Evolutionary conservation across 371 early-diverging fungal genomes (phyloP).

Genomic region (Mucor sp.): DNA sequence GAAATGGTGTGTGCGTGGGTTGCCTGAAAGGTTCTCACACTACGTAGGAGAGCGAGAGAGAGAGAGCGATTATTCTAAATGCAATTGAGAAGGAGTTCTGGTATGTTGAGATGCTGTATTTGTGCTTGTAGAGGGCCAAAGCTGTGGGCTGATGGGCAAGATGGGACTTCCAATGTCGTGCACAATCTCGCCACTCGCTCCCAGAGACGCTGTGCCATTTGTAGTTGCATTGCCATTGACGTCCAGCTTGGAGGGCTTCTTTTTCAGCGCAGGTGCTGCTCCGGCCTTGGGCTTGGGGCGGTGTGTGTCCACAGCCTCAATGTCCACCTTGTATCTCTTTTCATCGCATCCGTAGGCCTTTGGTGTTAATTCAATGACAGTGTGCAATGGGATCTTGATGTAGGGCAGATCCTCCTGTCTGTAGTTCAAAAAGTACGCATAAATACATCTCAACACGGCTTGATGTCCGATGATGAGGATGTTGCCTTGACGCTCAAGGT

Average conservation of each 20-base stretch:
- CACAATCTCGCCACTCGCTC: constrained; percentile 50
- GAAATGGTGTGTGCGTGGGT: neutral
- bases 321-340: constrained; percentile 82
- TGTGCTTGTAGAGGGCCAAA: constrained; percentile 5
- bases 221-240: neutral
- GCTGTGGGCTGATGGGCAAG: constrained; percentile 27
- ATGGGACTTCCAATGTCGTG: constrained; percentile 24
- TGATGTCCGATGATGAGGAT: constrained; percentile 96
- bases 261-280: constrained; percentile 4
- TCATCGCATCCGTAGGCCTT: constrained; percentile 95
- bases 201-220: constrained; percentile 5
- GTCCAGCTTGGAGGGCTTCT: constrained; percentile 10
- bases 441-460: constrained; percentile 92
- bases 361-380: constrained; percentile 92
- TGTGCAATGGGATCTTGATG: constrained; percentile 95
- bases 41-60: no score
- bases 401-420: constrained; percentile 94
- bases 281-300: constrained; percentile 56
- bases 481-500: constrained; percentile 94
- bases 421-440: constrained; percentile 92
- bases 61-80: neutral
- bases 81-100: neutral
- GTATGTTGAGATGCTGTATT: neutral
- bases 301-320: constrained; percentile 88
- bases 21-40: neutral